phyloP scores from a whole-genome alignment of 441 rosid genomes.

The Aquilaria agallochum region DNA sequence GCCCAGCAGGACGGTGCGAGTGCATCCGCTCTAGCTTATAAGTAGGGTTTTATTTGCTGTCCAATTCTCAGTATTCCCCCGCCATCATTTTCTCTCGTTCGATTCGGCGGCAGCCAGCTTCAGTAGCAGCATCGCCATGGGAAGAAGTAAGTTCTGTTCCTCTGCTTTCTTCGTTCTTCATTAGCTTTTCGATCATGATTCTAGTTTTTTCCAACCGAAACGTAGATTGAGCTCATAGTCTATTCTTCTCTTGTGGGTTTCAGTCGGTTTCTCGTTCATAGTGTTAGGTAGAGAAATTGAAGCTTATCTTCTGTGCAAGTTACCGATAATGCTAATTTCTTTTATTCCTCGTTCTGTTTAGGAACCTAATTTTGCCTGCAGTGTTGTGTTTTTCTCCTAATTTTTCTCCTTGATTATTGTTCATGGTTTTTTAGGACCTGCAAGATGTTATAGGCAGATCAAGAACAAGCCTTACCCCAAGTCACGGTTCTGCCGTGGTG shows the following conservation, averaged over 20 bases:
- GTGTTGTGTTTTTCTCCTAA: neutral
- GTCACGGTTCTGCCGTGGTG: slow-evolving; percentile 37
- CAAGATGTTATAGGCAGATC: slow-evolving; percentile 41
- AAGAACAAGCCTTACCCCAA: slow-evolving; percentile 42
- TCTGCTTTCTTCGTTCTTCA: neutral
- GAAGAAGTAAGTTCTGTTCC: slow-evolving; percentile 13
- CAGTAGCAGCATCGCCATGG: slow-evolving; percentile 5
- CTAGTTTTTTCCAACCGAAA: neutral
- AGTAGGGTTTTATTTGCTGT: too few species aligned
- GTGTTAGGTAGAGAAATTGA: neutral
- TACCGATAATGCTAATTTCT: neutral
- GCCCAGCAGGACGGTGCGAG: too few species aligned
- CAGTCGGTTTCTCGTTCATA: neutral
- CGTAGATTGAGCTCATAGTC: neutral
- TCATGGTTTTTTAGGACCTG: slow-evolving; percentile 24
- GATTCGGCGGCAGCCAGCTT: too few species aligned
- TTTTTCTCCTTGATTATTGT: neutral
- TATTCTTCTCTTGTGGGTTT: neutral
- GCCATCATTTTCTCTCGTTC: too few species aligned
- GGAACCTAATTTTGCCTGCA: neutral
- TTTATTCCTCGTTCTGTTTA: neutral
- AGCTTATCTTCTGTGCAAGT: neutral
- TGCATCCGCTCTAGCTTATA: too few species aligned
- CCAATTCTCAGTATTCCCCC: too few species aligned
- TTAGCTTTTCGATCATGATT: neutral